Conservation (phyloP, 805 yeast genomes). For the Candida nonsorbophila region DNA sequence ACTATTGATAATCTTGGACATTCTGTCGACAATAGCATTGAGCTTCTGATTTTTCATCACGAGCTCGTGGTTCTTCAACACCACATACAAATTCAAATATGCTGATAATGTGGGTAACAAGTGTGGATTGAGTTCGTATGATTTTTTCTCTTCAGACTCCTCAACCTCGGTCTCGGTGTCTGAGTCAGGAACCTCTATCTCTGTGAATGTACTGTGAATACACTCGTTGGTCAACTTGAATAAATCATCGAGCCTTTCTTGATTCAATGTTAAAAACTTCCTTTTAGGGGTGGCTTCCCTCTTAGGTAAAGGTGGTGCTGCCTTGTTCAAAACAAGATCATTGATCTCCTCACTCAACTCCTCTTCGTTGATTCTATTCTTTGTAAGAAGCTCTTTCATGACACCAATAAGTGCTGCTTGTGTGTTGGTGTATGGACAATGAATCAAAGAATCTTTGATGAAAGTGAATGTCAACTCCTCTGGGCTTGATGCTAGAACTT, state of each 20-base stretch:
- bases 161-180: constrained; percentile 11
- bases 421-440: constrained; percentile 61
- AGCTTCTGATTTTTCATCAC: constrained; percentile 11
- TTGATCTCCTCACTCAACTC: constrained; percentile 1
- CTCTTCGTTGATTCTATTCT: constrained; percentile 13
- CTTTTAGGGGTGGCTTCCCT: constrained; percentile 4
- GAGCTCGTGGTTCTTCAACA: constrained; percentile 18
- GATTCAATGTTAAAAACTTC: constrained; percentile 39
- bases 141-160: constrained; percentile 10
- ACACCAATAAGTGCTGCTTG: constrained; percentile 60
- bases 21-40: no score
- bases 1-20: no score
- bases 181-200: constrained; percentile 6
- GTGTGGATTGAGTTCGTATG: constrained; percentile 13
- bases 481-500: constrained; percentile 52
- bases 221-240: constrained; percentile 35
- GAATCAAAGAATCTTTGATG: constrained; percentile 55
- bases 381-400: constrained; percentile 59
- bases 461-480: constrained; percentile 56
- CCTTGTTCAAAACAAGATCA: constrained; percentile 2
- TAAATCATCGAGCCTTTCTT: constrained; percentile 37
- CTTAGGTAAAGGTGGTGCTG: constrained; percentile 35
- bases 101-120: constrained; percentile 45
- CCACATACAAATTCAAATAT: constrained; percentile 49
- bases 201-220: constrained; percentile 29